Evolutionary conservation across 306 rosid genomes (phyloP).

Genomic region (Mimosa pudica): DNA sequence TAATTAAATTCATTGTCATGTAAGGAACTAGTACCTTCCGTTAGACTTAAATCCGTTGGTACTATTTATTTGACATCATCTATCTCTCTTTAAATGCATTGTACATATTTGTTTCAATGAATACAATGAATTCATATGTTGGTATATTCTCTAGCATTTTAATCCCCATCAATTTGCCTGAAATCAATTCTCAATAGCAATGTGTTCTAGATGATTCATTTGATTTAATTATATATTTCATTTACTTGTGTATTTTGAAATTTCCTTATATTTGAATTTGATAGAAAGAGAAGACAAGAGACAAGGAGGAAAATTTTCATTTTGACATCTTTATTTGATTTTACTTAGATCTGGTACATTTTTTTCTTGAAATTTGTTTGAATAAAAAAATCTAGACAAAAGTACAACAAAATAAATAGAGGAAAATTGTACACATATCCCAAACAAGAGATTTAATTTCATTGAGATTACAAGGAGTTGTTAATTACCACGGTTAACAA

Average conservation of each 20-base stretch:
- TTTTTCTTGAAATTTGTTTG: neutral
- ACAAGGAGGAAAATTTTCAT: neutral
- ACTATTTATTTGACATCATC: neutral
- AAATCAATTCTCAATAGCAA: neutral
- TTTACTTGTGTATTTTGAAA: neutral
- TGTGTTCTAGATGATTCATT: neutral
- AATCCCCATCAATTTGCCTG: neutral
- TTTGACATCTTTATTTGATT: conserved; percentile 16
- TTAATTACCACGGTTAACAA: too few relatives aligned
- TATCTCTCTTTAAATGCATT: neutral
- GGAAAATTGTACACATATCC: too few relatives aligned
- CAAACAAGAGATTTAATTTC: too few relatives aligned
- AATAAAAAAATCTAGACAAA: neutral
- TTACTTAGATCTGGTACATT: neutral
- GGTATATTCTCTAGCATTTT: neutral
- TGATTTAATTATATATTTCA: neutral
- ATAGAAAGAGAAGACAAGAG: neutral
- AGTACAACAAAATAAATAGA: neutral
- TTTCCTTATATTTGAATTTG: neutral
- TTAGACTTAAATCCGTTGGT: too few relatives aligned
- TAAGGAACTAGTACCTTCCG: too few relatives aligned
- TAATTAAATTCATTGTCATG: too few relatives aligned
- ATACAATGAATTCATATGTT: neutral
- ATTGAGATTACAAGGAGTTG: too few relatives aligned
- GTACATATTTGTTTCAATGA: neutral